Base-by-base conservation (phyloP, 192 early-diverging fungal species). In the Spinellus fusiger region DNA sequence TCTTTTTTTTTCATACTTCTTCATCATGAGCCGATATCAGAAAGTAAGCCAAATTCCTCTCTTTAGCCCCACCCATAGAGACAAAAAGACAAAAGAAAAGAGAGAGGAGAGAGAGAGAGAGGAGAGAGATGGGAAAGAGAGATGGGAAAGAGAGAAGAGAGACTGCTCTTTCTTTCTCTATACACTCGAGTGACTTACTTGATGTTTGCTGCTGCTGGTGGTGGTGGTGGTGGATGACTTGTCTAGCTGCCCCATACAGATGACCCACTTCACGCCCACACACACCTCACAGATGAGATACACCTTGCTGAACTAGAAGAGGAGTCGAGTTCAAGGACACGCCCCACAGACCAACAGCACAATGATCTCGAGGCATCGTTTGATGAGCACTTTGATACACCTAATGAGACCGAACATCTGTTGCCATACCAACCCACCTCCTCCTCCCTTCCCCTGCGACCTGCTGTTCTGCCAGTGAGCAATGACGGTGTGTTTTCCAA, bases 401-500 rank as follows among this genome's bases (percentile, higher is more conserved):
- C 20, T 22, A 29, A 57, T 2, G 56, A 66, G 4, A 44, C 28
- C 35, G 18, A 37, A 25, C 16, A 34, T 13, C 46, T 49, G 10
- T 47, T 29, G 6, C 23, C 29, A 18, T 16, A 29, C 15, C 16
- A n/a, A 34, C 52, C 15, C 23, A 29, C 28, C 4, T 34, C 31
- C 9, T 13, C 46, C 16, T 18, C 20, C 44, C 25, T 23, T 8
- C 6, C 58, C 26, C 31, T 44, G 27, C 40, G 47, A 53, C 69
- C 68, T 9, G 74, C 66, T 6, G 58, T 73, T 51, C 59, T 73
- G 15, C 64, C 73, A 15, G 28, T 67, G 4, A 63, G 68, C 12
- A 73, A 70, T n/a, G 79, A 84, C 57, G 82, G 82, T 5, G 82
- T 81, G 7, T 81, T 81, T 59, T 64, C 79, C 4, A 84, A 84